These are phyloP conservation scores for Cyphellophora europaea DNA, from an alignment of 2,329 filamentous ascomycete species.

Conservation along the genomic window DNA sequence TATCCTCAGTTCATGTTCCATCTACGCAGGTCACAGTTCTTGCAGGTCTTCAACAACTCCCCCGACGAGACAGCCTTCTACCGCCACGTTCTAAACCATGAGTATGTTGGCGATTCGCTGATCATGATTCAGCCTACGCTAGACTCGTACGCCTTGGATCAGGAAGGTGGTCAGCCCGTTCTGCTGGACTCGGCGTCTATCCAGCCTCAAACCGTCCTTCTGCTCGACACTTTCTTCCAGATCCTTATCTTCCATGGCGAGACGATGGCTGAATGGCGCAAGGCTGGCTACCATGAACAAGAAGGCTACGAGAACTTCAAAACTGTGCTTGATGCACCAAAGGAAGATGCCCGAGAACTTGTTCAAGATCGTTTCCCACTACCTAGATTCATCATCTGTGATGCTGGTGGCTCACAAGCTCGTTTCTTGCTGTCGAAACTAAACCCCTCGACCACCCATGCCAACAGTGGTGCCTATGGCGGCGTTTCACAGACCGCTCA, in stretches of 20 bases:
- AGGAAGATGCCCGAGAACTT: conserved; percentile 92
- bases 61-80: conserved; percentile 99
- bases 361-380: conserved; percentile 98
- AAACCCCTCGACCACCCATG: conserved; percentile 95
- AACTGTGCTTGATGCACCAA: conserved; percentile 76
- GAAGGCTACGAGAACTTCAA: conserved; percentile 98
- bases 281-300: conserved; percentile 95
- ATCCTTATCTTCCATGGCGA: conserved; percentile 99
- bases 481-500: conserved; percentile 84
- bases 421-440: conserved; percentile 95
- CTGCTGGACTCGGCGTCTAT: conserved; percentile 93
- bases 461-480: conserved; percentile 73
- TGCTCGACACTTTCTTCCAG: conserved; percentile 98
- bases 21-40: conserved; percentile 87
- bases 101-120: conserved; percentile 91
- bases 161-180: conserved; percentile 88
- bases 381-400: conserved; percentile 95
- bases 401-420: conserved; percentile 95
- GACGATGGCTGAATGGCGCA: conserved; percentile 95
- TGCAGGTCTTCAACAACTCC: conserved; percentile 99
- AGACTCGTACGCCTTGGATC: conserved; percentile 94
- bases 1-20: conserved; percentile 99
- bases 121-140: conserved; percentile 98
- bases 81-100: conserved; percentile 90
- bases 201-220: conserved; percentile 82